Evolutionary conservation across 2,329 filamentous ascomycete genomes (phyloP).

Genomic region (Diaporthe ilicicola): DNA sequence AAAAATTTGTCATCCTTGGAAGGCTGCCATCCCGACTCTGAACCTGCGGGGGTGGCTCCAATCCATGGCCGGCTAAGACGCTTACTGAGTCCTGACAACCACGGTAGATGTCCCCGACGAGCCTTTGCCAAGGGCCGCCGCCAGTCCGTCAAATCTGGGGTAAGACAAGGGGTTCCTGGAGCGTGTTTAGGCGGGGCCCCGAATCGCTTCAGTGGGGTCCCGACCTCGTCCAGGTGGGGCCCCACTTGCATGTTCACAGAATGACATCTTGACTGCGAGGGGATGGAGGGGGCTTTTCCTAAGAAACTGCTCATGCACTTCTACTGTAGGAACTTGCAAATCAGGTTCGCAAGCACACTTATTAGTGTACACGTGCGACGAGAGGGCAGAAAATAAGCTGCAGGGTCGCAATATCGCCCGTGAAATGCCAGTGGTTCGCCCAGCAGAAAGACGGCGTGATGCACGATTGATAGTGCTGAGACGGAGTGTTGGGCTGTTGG

Average conservation of each 20-base stretch:
- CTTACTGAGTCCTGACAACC: constrained; percentile 12
- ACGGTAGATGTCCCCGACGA: constrained; percentile 9
- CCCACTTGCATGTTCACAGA: too few species aligned
- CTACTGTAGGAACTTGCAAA: too few species aligned
- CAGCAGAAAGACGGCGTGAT: not conserved
- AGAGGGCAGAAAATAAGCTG: not conserved
- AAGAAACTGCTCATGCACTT: too few species aligned
- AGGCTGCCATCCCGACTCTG: not conserved
- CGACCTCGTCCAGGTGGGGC: too few species aligned
- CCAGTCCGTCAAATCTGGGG: not conserved
- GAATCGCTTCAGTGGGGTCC: too few species aligned
- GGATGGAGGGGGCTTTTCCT: too few species aligned
- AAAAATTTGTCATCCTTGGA: not conserved
- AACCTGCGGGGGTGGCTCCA: constrained; percentile 15
- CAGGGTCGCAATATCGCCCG: not conserved
- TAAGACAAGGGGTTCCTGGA: not conserved
- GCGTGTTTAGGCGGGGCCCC: too few species aligned
- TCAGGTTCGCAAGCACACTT: not conserved
- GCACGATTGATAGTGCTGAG: not conserved
- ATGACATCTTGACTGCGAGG: not conserved
- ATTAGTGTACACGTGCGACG: too few species aligned
- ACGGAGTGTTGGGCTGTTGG: not conserved
- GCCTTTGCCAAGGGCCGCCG: constrained; percentile 1
- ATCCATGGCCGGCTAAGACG: not conserved
- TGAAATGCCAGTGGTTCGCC: not conserved